phyloP scores from a whole-genome alignment of 1,284 basidiomycete species.

The Ganoderma meredithae region DNA sequence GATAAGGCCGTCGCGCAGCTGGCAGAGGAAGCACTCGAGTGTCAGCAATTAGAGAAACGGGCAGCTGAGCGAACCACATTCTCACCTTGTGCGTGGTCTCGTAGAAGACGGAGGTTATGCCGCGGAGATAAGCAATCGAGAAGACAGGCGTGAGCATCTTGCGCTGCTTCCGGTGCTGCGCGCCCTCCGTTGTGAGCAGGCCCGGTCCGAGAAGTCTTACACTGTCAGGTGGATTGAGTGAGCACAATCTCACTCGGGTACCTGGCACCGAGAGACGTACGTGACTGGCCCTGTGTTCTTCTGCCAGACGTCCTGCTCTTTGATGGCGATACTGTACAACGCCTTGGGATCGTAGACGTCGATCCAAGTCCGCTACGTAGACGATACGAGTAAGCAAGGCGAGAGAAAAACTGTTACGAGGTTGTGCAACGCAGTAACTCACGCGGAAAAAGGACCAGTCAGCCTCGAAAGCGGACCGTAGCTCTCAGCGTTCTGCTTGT shows the following conservation, averaged over 20 bases:
- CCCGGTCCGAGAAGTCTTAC: slow-evolving; percentile 31
- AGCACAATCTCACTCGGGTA: background rate
- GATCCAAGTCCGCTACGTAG: slow-evolving; percentile 13
- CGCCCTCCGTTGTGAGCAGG: slow-evolving; percentile 25
- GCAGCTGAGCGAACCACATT: too few relatives aligned
- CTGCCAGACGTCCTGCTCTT: slow-evolving; percentile 28
- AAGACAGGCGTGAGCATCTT: slow-evolving; percentile 29
- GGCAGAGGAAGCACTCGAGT: too few relatives aligned
- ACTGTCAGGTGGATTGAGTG: slow-evolving; percentile 13
- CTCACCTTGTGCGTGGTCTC: slow-evolving; percentile 21
- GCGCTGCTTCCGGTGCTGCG: slow-evolving; percentile 19
- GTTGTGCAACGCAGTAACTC: background rate
- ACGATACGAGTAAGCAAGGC: background rate
- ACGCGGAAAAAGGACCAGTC: slow-evolving; percentile 26
- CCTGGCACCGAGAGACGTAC: slow-evolving; percentile 9
- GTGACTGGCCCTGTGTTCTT: slow-evolving; percentile 19
- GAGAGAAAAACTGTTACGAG: background rate
- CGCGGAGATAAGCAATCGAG: slow-evolving; percentile 22
- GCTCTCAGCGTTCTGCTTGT: slow-evolving; percentile 16
- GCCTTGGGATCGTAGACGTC: slow-evolving; percentile 25
- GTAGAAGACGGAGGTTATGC: slow-evolving; percentile 20
- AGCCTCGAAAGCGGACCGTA: slow-evolving; percentile 32
- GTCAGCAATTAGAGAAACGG: too few relatives aligned
- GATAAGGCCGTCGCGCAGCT: slow-evolving; percentile 34
- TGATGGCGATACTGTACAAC: slow-evolving; percentile 28